These are phyloP conservation scores for Hyphopichia burtonii DNA, from an alignment of 1,139 yeast genomes.

Conservation along the genomic window DNA sequence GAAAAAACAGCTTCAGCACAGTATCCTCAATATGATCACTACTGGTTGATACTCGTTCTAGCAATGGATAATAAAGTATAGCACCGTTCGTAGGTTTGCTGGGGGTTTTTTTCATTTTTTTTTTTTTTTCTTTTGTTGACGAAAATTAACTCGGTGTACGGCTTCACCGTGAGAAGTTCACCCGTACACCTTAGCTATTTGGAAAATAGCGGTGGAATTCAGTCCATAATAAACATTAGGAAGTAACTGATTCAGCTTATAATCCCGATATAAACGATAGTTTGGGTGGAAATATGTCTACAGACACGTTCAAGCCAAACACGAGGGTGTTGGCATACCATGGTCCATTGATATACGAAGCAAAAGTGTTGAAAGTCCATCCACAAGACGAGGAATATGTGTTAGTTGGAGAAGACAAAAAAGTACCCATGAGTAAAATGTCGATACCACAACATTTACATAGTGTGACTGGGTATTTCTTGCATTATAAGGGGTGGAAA, in stretches of 20 bases:
- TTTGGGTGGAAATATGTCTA: too few relatives aligned
- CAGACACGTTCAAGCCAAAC: constrained; percentile 25
- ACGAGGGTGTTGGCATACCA: constrained; percentile 77
- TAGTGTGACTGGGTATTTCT: constrained; percentile 51
- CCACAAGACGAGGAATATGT: constrained; percentile 49
- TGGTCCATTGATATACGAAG: constrained; percentile 89
- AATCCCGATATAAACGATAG: too few relatives aligned
- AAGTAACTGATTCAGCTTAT: too few relatives aligned
- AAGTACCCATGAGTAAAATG: background rate
- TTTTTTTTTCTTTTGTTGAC: constrained; percentile 2
- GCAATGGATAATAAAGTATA: background rate
- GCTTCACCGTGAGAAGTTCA: too few relatives aligned
- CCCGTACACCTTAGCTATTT: background rate
- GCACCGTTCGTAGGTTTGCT: background rate
- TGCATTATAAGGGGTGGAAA: constrained; percentile 97
- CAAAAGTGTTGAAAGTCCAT: constrained; percentile 69
- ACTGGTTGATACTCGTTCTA: too few relatives aligned
- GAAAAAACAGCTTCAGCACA: too few relatives aligned
- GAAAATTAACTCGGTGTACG: background rate
- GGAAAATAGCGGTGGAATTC: background rate
- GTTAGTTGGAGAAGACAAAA: constrained; percentile 11
- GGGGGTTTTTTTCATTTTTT: background rate
- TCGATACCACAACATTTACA: constrained; percentile 44
- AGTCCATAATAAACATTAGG: too few relatives aligned
- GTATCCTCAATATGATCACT: too few relatives aligned